These are phyloP conservation scores for Pezizomycotina sp. DNA, from an alignment of 2,329 filamentous ascomycete species.

Conservation along the genomic window DNA sequence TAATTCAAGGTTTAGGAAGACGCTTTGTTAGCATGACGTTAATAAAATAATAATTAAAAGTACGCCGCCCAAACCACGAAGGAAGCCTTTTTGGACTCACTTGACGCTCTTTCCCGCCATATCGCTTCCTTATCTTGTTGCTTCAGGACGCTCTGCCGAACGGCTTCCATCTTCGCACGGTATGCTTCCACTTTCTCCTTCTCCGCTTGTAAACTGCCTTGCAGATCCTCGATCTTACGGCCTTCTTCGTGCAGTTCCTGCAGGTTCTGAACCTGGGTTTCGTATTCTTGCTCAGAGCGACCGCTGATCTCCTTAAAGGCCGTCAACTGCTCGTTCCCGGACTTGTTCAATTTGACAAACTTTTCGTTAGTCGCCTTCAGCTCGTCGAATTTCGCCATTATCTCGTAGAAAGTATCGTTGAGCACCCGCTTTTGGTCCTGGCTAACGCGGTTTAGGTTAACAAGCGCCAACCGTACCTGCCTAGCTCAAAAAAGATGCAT, in stretches of 20 bases:
- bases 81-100: slow-evolving; percentile 7
- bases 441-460: slow-evolving; percentile 41
- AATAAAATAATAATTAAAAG: not conserved
- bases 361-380: slow-evolving; percentile 48
- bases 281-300: slow-evolving; percentile 37
- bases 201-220: slow-evolving; percentile 43
- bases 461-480: slow-evolving; percentile 37
- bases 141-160: slow-evolving; percentile 31
- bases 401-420: slow-evolving; percentile 57
- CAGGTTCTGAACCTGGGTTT: slow-evolving; percentile 43
- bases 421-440: slow-evolving; percentile 46
- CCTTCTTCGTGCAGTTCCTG: slow-evolving; percentile 50
- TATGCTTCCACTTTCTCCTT: slow-evolving; percentile 50
- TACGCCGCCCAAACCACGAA: not conserved
- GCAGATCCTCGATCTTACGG: slow-evolving; percentile 43
- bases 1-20: slow-evolving; percentile 14
- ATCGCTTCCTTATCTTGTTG: slow-evolving; percentile 20
- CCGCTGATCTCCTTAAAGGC: slow-evolving; percentile 35
- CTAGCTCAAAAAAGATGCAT: slow-evolving; percentile 28
- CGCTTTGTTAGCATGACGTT: not conserved
- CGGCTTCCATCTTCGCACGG: slow-evolving; percentile 50
- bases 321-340: slow-evolving; percentile 41
- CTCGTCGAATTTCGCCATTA: slow-evolving; percentile 50
- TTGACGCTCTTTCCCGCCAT: slow-evolving; percentile 20
- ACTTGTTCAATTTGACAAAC: slow-evolving; percentile 49